These are phyloP conservation scores for Juglanconis sp. DNA, from an alignment of 2,329 filamentous ascomycete genomes.

Conservation along the genomic window DNA sequence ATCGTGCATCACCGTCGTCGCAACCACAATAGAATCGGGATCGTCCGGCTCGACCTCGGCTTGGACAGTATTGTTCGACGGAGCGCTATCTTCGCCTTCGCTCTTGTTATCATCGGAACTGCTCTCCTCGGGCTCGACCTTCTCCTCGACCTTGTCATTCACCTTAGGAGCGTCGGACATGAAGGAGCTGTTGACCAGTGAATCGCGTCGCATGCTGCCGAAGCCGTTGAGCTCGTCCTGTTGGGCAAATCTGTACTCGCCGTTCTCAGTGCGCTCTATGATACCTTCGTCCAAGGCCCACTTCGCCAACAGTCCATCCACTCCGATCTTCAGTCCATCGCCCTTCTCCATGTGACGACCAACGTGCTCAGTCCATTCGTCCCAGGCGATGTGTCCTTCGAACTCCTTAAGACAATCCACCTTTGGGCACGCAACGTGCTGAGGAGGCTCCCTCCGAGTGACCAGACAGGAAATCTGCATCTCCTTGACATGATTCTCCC, in stretches of 20 bases:
- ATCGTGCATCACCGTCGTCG: constrained; percentile 29
- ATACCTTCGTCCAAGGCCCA: constrained; percentile 65
- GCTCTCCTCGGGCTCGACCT: background rate
- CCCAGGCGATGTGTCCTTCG: constrained; percentile 73
- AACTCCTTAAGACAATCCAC: constrained; percentile 70
- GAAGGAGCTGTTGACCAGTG: constrained; percentile 18
- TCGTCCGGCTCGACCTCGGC: constrained; percentile 27
- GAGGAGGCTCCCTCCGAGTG: constrained; percentile 65
- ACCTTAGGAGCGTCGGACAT: constrained; percentile 11
- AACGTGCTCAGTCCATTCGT: constrained; percentile 89
- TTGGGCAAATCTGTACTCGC: constrained; percentile 53
- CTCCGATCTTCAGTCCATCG: constrained; percentile 54
- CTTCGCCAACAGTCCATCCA: constrained; percentile 55
- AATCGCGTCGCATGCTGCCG: constrained; percentile 22
- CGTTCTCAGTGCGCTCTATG: constrained; percentile 55
- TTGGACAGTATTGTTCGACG: background rate
- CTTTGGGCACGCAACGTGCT: constrained; percentile 67
- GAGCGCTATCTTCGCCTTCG: background rate
- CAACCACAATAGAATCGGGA: constrained; percentile 28
- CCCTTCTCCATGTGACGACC: constrained; percentile 83
- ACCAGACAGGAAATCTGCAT: constrained; percentile 75
- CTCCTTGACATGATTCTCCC: constrained; percentile 63
- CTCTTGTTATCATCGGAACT: constrained; percentile 24
- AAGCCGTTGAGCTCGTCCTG: constrained; percentile 33
- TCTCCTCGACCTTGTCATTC: constrained; percentile 1